Percentiles rank a stretch among this genome's conserved stretches.
Evolutionary conservation across 2,329 filamentous ascomycete genomes (phyloP).

Genomic region (Ophiostoma fasciatum): DNA sequence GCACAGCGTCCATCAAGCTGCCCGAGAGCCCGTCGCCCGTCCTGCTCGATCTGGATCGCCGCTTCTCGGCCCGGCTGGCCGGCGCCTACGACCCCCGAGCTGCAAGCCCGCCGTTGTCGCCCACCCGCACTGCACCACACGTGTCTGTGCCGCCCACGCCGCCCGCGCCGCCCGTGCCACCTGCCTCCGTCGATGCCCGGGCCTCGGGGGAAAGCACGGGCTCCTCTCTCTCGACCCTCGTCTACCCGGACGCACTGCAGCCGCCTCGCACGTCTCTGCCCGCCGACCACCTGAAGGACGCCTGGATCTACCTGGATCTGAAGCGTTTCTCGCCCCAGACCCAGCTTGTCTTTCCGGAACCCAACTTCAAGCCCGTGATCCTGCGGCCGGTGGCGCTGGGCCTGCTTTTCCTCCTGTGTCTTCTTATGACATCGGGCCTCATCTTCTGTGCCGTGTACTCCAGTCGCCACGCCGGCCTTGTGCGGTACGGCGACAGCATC

Average conservation of each 20-base stretch:
- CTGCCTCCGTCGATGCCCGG: too few relatives aligned
- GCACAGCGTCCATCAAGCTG: constrained; percentile 5
- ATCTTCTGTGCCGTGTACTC: constrained; percentile 61
- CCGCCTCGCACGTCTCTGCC: constrained; percentile 2
- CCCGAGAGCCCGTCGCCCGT: neutral
- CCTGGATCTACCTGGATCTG: constrained; percentile 7
- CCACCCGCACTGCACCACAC: too few relatives aligned
- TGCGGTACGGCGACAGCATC: constrained; percentile 48
- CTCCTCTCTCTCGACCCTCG: constrained; percentile 11
- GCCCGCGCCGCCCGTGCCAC: neutral
- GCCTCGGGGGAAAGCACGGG: too few relatives aligned
- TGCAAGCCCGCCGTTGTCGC: neutral
- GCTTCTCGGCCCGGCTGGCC: neutral
- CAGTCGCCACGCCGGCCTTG: constrained; percentile 45
- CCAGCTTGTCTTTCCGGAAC: constrained; percentile 21
- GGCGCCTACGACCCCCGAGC: neutral
- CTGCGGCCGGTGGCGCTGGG: constrained; percentile 52
- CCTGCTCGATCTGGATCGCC: neutral
- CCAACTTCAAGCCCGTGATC: constrained; percentile 54
- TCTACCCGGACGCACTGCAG: constrained; percentile 2
- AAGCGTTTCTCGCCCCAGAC: constrained; percentile 4
- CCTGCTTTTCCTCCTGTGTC: constrained; percentile 42
- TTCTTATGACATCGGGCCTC: constrained; percentile 57
- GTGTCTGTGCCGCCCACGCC: neutral
- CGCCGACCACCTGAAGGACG: constrained; percentile 5